Evolutionary conservation across 495 filamentous ascomycete genomes (phyloP).

Genomic region (Talaromyces trachyspermus): DNA sequence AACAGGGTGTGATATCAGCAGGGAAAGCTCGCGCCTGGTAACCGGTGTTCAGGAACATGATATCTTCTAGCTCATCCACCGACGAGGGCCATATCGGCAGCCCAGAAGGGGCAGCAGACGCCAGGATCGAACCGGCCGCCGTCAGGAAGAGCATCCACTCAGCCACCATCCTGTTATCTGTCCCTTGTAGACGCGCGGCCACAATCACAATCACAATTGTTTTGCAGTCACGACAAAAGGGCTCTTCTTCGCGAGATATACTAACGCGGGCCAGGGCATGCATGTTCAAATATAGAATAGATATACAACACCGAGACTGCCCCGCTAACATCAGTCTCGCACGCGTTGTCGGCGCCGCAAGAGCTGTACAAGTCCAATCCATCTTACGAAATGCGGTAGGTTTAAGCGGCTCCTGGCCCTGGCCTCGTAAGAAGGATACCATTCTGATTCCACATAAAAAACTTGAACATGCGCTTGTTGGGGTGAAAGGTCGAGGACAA

Average conservation of each 20-base stretch:
- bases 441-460: neutral
- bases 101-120: neutral
- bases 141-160: constrained; percentile 4
- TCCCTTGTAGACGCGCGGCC: neutral
- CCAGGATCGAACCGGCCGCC: neutral
- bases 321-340: neutral
- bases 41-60: constrained; percentile 50
- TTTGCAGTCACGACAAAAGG: neutral
- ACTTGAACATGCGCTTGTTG: neutral
- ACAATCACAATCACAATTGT: neutral
- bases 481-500: neutral
- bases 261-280: neutral
- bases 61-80: constrained; percentile 56
- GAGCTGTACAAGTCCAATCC: neutral
- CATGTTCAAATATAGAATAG: neutral
- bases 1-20: constrained; percentile 50
- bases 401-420: neutral
- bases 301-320: neutral
- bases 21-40: constrained; percentile 47
- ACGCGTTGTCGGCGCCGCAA: neutral
- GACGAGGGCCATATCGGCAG: constrained; percentile 51
- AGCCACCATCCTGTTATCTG: constrained; percentile 1
- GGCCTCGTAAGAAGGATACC: neutral
- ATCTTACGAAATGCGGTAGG: constrained; percentile 1
- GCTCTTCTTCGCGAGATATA: neutral